These are phyloP conservation scores for Psilocybe tampanensis DNA, from an alignment of 768 basidiomycete species.

Conservation along the genomic window DNA sequence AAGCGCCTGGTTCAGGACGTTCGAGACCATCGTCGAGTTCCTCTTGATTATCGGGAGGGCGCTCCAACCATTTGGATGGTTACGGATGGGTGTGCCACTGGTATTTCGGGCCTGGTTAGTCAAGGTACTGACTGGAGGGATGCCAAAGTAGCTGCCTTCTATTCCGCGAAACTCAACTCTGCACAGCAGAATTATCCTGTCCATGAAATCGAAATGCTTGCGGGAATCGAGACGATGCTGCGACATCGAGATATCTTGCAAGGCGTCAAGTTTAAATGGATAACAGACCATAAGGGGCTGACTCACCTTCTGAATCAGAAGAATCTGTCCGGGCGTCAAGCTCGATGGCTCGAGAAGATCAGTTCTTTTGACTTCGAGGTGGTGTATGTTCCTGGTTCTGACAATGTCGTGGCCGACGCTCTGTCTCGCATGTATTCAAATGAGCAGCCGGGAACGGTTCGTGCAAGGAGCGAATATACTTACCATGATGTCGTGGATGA, in stretches of 20 bases:
- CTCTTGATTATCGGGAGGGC: conserved; percentile 19
- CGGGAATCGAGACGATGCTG: conserved; percentile 35
- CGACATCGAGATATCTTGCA: conserved; percentile 28
- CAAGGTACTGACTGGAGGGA: conserved; percentile 26
- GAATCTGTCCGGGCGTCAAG: conserved; percentile 34
- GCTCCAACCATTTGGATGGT: conserved; percentile 28
- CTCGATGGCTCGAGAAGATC: conserved; percentile 30
- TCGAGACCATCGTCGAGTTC: conserved; percentile 23
- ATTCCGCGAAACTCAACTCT: conserved; percentile 34
- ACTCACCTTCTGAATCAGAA: conserved; percentile 30
- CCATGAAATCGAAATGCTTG: conserved; percentile 41
- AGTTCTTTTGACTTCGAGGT: conserved; percentile 22
- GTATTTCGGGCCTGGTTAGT: conserved; percentile 29
- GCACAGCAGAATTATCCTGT: conserved; percentile 43
- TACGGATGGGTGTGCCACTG: conserved; percentile 32
- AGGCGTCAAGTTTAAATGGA: conserved; percentile 28
- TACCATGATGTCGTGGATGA: conserved; percentile 13
- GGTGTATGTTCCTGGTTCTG: conserved; percentile 21
- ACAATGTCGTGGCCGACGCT: conserved; percentile 35
- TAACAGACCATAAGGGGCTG: conserved; percentile 32
- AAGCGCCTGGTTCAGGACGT: conserved; percentile 23
- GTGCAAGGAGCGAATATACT: conserved; percentile 9
- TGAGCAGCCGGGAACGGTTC: conserved; percentile 16
- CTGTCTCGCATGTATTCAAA: conserved; percentile 27
- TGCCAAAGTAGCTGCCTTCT: conserved; percentile 31